phyloP scores from a whole-genome alignment of 441 rosid genomes.

The Gossypium schwendimanii region DNA sequence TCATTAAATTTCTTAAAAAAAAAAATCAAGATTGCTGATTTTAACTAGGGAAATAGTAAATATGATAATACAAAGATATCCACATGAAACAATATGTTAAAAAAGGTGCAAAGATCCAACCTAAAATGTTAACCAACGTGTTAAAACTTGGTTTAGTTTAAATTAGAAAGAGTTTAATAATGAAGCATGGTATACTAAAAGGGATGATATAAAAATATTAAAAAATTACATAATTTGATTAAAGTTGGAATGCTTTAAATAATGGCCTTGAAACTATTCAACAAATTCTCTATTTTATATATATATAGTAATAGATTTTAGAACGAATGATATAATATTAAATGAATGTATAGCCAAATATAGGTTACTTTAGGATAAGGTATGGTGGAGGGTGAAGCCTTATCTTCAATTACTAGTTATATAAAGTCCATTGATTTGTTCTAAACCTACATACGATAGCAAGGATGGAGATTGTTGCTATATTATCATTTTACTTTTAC shows the following conservation, averaged over 20 bases:
- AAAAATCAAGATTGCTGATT: too few relatives aligned
- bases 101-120: neutral
- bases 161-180: neutral
- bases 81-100: neutral
- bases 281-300: neutral
- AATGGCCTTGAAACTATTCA: neutral
- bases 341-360: neutral
- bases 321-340: neutral
- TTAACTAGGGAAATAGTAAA: too few relatives aligned
- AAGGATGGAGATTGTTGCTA: neutral
- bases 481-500: neutral
- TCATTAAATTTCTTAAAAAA: too few relatives aligned
- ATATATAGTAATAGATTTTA: neutral
- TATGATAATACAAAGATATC: too few relatives aligned
- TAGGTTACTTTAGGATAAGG: neutral
- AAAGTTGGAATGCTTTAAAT: neutral
- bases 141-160: neutral
- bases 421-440: conserved; percentile 12
- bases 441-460: neutral
- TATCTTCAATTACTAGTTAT: conserved; percentile 20
- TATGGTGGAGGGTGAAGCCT: conserved; percentile 9
- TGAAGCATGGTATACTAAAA: neutral
- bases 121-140: neutral
- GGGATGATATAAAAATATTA: neutral
- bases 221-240: neutral